Evolutionary conservation across 2,329 filamentous ascomycete species (phyloP), one percentile per base, ranked within the genome.

Genomic region (Chrysoporthe austroafricana): DNA sequence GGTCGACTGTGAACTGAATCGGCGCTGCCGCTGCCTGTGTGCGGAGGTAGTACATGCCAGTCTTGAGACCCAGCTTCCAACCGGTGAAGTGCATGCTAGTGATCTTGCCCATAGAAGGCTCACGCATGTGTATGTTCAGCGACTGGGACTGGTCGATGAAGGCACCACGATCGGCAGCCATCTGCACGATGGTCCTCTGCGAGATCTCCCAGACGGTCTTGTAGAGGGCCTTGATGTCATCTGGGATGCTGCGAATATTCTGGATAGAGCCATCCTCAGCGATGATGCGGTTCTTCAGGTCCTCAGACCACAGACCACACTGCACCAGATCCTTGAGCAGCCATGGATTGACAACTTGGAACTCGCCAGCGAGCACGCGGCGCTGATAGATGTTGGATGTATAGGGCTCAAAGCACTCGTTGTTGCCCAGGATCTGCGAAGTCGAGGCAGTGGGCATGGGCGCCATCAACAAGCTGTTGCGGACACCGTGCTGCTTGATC

Each of bases 231-330:
- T 99, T 99, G 85, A 97, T 91, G 74, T 99, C 96, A 43, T 91
- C 88, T 16, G 96, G 95, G 71, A 99, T 97, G 82, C 96, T 98
- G 77, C 95, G 92, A 71, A 99, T 95, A 81, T 96, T 95, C 81
- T 98, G 96, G 66, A 99, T 91, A 26, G 95, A 98, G 73, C 96
- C 96, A 73, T 93, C 93, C 71, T 97, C 95, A 67, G 96, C 91
- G 76, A 99, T 99, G 86, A 99, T 99, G 75, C 96, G 94, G 86
- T 99, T 99, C 90, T 99, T 99, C 96, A 99, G 99, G 84, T 94
- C 93, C 82, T 99, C 95, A 60, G 95, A 97, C 96, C 96, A 99
- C 57, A 99, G 86, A 70, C 96, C 96, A 84, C 97, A 92, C 77
- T 99, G 96, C 73, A 99, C 96, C 42, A 99, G 89, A 76, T 99